Evolutionary conservation across 441 rosid species (phyloP).

Genomic region (Dalechampia spathulata): DNA sequence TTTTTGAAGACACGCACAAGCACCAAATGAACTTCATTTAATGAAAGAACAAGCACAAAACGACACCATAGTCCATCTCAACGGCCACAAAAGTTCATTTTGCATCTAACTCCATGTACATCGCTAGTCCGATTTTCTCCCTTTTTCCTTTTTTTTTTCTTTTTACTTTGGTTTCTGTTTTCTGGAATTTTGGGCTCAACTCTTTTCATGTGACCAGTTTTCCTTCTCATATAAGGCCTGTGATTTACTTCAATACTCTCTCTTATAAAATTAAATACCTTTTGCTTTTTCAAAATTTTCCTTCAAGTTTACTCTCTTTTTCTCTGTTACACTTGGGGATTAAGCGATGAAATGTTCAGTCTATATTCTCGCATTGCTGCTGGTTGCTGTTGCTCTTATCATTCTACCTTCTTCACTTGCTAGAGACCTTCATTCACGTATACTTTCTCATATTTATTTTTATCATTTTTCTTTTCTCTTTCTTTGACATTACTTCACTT

Average conservation of each 20-base stretch:
- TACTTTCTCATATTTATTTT: neutral
- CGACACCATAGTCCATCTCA: slow-evolving; percentile 3
- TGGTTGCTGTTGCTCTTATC: neutral
- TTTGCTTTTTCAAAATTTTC: neutral
- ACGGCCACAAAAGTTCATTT: neutral
- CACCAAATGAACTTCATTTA: neutral
- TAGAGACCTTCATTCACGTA: slow-evolving; percentile 2
- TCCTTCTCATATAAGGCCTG: slow-evolving; percentile 7
- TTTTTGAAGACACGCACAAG: no score
- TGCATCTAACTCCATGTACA: neutral
- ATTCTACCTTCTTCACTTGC: neutral
- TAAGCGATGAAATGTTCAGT: slow-evolving; percentile 7
- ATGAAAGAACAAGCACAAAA: neutral
- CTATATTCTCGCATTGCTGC: neutral
- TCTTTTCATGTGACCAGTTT: slow-evolving; percentile 14
- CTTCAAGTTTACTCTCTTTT: neutral
- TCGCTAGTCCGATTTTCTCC: no score
- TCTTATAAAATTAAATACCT: neutral
- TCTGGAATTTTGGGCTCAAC: neutral
- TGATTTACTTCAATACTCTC: slow-evolving; percentile 9
- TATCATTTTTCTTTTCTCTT: neutral
- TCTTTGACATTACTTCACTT: no score
- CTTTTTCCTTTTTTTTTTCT: no score
- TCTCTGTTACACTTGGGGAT: neutral
- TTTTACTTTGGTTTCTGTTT: no score